Evolutionary conservation across 1,284 basidiomycete genomes (phyloP).

Genomic region (Rugosomyces carneus): DNA sequence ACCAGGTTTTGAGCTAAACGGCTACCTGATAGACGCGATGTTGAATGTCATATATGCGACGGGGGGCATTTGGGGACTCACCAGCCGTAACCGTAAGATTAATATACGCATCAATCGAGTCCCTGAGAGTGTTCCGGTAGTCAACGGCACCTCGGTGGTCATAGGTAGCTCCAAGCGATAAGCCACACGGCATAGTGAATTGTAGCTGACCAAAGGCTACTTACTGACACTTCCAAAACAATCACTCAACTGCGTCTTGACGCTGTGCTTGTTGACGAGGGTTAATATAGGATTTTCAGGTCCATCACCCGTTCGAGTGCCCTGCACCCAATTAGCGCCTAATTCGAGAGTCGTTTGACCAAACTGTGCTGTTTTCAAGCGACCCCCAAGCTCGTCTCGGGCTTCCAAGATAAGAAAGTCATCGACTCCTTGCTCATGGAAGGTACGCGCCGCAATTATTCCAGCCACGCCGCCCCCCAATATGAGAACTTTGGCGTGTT

Average conservation of each 20-base stretch:
- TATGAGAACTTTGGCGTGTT: conserved; percentile 25
- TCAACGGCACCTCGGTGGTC: conserved; percentile 43
- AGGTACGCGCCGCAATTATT: conserved; percentile 56
- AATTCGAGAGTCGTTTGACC: conserved; percentile 48
- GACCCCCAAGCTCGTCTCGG: conserved; percentile 52
- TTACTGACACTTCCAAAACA: conserved; percentile 44
- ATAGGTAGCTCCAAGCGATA: conserved; percentile 37
- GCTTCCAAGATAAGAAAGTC: conserved; percentile 62
- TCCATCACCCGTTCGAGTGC: conserved; percentile 45
- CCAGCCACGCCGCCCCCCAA: conserved; percentile 63
- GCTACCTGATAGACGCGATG: conserved; percentile 22
- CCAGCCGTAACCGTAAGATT: conserved; percentile 40
- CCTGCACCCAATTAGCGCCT: conserved; percentile 71
- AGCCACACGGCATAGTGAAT: neutral
- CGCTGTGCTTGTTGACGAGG: conserved; percentile 52
- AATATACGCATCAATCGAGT: conserved; percentile 35
- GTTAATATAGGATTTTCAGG: conserved; percentile 54
- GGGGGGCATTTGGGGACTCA: conserved; percentile 15
- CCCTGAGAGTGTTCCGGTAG: conserved; percentile 37
- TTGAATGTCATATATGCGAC: neutral
- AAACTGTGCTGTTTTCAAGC: conserved; percentile 45
- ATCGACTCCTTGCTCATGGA: conserved; percentile 49
- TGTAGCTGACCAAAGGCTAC: conserved; percentile 16
- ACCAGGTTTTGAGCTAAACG: conserved; percentile 37
- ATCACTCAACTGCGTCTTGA: conserved; percentile 42